phyloP scores from a whole-genome alignment of 2,329 filamentous ascomycete species.

The Colletotrichum cordylinicola region DNA sequence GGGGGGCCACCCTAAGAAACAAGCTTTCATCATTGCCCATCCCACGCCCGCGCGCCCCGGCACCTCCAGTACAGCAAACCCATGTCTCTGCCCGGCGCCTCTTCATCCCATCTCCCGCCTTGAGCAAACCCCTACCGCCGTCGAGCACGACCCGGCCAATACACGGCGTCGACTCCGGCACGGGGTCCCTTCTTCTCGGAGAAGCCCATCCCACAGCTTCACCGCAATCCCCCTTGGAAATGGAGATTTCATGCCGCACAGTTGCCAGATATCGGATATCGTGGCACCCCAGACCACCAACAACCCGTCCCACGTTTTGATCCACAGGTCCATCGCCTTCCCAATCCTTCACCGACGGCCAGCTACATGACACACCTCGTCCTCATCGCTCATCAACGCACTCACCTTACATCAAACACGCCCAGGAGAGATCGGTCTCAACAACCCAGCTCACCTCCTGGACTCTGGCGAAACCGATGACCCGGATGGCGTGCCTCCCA shows the following conservation, averaged over 20 bases:
- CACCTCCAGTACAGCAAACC: neutral
- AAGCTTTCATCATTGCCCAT: slow-evolving; percentile 14
- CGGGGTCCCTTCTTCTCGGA: neutral
- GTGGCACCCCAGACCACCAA: slow-evolving; percentile 6
- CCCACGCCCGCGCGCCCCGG: neutral
- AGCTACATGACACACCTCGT: neutral
- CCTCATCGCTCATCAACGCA: neutral
- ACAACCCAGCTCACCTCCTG: neutral
- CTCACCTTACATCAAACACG: neutral
- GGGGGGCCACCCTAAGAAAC: neutral
- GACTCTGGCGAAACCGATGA: neutral
- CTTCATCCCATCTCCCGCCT: neutral
- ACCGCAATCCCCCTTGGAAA: neutral
- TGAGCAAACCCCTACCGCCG: neutral
- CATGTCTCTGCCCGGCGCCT: neutral
- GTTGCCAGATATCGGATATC: neutral
- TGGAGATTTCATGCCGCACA: neutral
- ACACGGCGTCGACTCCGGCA: slow-evolving; percentile 5
- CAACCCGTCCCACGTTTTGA: slow-evolving; percentile 13
- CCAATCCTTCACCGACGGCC: slow-evolving; percentile 4
- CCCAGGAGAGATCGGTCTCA: neutral
- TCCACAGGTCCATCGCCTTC: neutral
- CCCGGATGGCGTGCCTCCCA: neutral
- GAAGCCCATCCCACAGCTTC: neutral
- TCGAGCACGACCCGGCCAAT: slow-evolving; percentile 6